Evolutionary conservation across 768 basidiomycete species (phyloP).

Genomic region (Tricholoma sp.): DNA sequence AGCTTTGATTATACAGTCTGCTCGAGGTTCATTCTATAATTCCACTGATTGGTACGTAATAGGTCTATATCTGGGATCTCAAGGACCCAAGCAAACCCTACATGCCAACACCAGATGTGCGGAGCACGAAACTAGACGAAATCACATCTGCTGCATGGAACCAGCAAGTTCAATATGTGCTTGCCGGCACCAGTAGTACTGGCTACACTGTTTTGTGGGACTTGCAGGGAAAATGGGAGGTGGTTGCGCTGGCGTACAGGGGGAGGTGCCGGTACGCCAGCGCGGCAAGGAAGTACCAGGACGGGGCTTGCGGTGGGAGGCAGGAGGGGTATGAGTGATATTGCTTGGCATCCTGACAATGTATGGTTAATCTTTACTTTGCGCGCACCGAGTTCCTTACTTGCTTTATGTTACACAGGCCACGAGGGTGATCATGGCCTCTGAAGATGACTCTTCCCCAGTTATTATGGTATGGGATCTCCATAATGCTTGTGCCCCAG

Average conservation of each 20-base stretch:
- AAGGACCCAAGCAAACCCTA: conserved; percentile 88
- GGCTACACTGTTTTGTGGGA: conserved; percentile 99
- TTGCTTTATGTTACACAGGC: conserved; percentile 46
- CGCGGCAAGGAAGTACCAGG: conserved; percentile 53
- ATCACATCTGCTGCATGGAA: conserved; percentile 97
- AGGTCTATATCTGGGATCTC: conserved; percentile 97
- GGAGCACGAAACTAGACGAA: conserved; percentile 85
- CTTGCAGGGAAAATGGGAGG: conserved; percentile 87
- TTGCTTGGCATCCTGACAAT: conserved; percentile 97
- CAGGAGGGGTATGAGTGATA: conserved; percentile 91
- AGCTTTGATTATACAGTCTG: too few relatives aligned
- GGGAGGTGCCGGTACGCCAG: conserved; percentile 73
- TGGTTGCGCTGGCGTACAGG: conserved; percentile 88
- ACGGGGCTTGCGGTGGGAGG: conserved; percentile 72
- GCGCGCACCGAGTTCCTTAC: conserved; percentile 10
- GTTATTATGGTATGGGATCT: conserved; percentile 99
- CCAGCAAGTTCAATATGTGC: conserved; percentile 86
- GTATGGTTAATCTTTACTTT: conserved; percentile 38
- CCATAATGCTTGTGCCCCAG: conserved; percentile 95
- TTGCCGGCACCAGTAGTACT: conserved; percentile 89
- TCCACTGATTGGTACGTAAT: background rate
- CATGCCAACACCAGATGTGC: conserved; percentile 69
- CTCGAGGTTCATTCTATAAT: background rate
- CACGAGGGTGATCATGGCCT: conserved; percentile 91
- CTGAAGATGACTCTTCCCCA: conserved; percentile 93